phyloP scores from a whole-genome alignment of 2,329 filamentous ascomycete species.

The Chaetomium sp. region DNA sequence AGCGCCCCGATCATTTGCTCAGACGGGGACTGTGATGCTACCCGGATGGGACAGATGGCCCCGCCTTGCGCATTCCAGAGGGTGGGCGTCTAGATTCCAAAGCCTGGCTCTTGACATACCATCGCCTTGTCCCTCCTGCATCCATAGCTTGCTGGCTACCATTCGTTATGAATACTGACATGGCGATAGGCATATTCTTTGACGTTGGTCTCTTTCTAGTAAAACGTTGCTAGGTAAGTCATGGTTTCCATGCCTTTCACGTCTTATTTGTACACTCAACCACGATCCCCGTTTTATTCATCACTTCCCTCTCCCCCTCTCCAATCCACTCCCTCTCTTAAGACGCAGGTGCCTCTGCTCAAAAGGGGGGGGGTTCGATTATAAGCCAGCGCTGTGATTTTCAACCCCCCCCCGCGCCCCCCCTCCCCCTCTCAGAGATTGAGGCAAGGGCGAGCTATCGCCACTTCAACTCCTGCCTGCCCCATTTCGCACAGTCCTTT shows the following conservation, averaged over 20 bases:
- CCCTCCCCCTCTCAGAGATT: no score
- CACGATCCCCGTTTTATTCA: background rate
- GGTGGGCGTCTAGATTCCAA: conserved; percentile 3
- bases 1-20: background rate
- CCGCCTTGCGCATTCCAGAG: background rate
- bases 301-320: background rate
- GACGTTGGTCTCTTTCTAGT: background rate
- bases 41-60: background rate
- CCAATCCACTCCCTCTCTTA: no score
- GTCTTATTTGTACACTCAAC: background rate
- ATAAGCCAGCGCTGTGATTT: no score
- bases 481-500: background rate
- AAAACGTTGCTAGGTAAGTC: background rate
- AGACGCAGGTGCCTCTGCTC: no score
- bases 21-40: background rate
- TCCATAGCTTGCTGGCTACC: background rate
- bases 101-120: background rate
- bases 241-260: background rate
- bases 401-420: no score
- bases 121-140: background rate
- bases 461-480: background rate
- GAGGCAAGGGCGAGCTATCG: background rate
- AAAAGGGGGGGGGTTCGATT: no score
- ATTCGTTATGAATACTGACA: background rate
- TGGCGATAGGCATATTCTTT: background rate